These are phyloP conservation scores for Populus hybrid DNA, from an alignment of 441 rosid genomes.

Conservation along the genomic window DNA sequence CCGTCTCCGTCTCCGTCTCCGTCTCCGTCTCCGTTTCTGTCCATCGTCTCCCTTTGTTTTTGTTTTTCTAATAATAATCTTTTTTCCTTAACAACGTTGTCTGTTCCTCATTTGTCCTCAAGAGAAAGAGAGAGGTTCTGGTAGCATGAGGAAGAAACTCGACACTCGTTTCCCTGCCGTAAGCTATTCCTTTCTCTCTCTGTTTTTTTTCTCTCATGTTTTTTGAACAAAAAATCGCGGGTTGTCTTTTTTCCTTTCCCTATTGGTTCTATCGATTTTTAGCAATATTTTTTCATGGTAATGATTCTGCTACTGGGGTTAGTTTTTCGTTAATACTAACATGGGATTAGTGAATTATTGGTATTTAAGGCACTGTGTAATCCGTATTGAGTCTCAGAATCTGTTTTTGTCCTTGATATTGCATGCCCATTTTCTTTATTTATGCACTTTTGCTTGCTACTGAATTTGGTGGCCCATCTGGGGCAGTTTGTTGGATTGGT, in stretches of 20 bases:
- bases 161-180: slow-evolving; percentile 30
- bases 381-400: not conserved
- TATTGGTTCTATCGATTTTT: not conserved
- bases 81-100: not conserved
- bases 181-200: not conserved
- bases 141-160: slow-evolving; percentile 22
- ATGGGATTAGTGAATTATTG: not conserved
- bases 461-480: not conserved
- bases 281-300: not conserved
- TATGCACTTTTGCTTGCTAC: not conserved
- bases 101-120: not conserved
- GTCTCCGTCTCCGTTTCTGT: not conserved
- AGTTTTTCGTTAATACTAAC: not conserved
- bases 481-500: not conserved
- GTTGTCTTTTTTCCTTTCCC: not conserved
- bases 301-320: not conserved
- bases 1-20: not conserved
- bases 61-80: not conserved
- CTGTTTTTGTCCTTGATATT: not conserved
- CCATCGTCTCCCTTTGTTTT: not conserved
- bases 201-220: not conserved
- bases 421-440: not conserved
- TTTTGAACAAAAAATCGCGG: not conserved
- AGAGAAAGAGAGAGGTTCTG: not conserved
- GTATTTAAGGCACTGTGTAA: not conserved